Evolutionary conservation across 805 yeast species (phyloP).

Genomic region (Cyberlindnera veronae): DNA sequence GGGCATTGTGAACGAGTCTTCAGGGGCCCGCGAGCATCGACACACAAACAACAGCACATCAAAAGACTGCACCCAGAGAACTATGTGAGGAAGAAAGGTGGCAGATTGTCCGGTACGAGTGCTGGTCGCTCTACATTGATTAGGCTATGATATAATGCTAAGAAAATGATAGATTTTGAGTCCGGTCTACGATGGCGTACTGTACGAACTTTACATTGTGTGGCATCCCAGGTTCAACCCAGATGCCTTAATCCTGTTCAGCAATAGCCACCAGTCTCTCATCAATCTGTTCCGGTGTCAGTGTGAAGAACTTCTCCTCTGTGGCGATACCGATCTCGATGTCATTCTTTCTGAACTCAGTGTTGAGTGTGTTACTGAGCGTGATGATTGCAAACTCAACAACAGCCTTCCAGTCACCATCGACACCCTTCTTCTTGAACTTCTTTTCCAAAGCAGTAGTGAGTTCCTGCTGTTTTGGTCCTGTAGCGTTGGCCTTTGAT

Average conservation of each 20-base stretch:
- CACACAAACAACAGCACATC: constrained; percentile 47
- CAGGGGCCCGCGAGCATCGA: constrained; percentile 44
- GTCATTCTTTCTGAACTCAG: constrained; percentile 92
- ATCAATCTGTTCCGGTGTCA: constrained; percentile 86
- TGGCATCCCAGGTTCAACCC: background rate
- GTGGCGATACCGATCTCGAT: constrained; percentile 90
- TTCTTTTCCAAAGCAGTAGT: constrained; percentile 86
- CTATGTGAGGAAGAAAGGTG: constrained; percentile 44
- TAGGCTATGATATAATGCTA: too few species aligned
- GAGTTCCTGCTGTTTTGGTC: constrained; percentile 97
- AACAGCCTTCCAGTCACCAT: constrained; percentile 84
- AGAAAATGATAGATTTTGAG: too few species aligned
- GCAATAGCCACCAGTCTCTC: constrained; percentile 93
- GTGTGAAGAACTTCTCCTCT: constrained; percentile 61
- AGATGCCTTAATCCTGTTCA: constrained; percentile 72
- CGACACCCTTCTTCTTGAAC: constrained; percentile 67
- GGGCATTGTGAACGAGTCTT: constrained; percentile 41
- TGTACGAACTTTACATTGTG: too few species aligned
- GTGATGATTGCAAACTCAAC: constrained; percentile 89
- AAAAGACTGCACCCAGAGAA: constrained; percentile 42
- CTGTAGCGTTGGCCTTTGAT: constrained; percentile 88
- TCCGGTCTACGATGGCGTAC: too few species aligned
- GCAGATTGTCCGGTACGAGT: constrained; percentile 28
- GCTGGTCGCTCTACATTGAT: too few species aligned
- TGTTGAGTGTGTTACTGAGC: constrained; percentile 80